A percentile compares a stretch with the other conserved stretches of the same genome.
phyloP scores from a whole-genome alignment of 768 basidiomycete species.

The Russula sp. region DNA sequence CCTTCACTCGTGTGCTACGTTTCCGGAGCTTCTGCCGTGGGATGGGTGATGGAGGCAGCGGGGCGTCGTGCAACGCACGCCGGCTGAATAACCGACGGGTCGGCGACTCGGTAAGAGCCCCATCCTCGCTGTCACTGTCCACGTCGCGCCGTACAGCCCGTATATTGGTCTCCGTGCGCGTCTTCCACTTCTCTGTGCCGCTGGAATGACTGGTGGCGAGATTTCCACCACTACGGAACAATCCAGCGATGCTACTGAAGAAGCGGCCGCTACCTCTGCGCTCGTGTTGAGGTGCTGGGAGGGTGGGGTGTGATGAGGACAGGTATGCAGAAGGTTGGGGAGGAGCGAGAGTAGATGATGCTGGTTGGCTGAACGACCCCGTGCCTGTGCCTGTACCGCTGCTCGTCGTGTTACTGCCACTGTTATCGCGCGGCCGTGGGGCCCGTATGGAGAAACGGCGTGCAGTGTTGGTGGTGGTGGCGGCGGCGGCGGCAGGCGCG shows the following conservation, averaged over 20 bases:
- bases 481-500: not conserved
- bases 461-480: not conserved
- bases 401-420: constrained; percentile 18
- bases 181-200: constrained; percentile 30
- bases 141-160: constrained; percentile 23
- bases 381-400: constrained; percentile 21
- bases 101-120: constrained; percentile 13
- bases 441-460: constrained; percentile 6
- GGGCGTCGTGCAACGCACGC: constrained; percentile 13
- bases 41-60: not conserved
- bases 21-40: constrained; percentile 11
- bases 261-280: constrained; percentile 19
- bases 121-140: constrained; percentile 30
- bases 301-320: not conserved
- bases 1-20: not conserved
- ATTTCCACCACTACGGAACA: constrained; percentile 15
- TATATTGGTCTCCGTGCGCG: constrained; percentile 35
- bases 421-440: constrained; percentile 1
- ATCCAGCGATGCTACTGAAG: constrained; percentile 20
- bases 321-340: not conserved
- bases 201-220: not conserved
- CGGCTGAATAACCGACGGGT: constrained; percentile 9
- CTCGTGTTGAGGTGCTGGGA: constrained; percentile 1
- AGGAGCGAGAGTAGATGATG: constrained; percentile 9
- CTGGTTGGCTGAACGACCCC: constrained; percentile 19